Evolutionary conservation across 306 rosid species (phyloP), one percentile per base, ranked within the genome.

Genomic region (Herpetospermum pedunculosum): DNA sequence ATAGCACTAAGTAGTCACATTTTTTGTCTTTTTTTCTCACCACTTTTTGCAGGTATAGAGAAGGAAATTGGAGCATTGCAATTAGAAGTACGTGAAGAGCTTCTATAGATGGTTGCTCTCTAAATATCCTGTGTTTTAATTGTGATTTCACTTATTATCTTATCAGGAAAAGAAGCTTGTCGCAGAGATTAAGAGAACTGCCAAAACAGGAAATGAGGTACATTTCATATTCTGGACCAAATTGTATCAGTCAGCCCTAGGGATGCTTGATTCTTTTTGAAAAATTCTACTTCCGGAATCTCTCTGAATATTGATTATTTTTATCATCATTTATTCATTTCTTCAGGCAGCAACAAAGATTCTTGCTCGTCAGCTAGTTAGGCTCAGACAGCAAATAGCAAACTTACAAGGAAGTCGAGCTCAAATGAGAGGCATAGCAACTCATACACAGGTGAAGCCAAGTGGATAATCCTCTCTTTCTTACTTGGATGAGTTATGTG

Each of bases 361-460:
- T 80, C 95, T 95, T 68, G 99, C 99, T 70, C 91, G 97, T 73
- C 99, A 95, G 81, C 82, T 95, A 43, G 74, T 95, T 52, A 90
- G 99, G 86, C 97, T 95, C 67, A 84, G 96, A 87, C 97, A 92
- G 80, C 99, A 95, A 75, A 88, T 95, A 53, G 86, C 96, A 62
- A 95, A 95, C 78, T 92, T 95, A 78, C 99, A 92, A 80, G 96
- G 97, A 48, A 92, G 99, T 88, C 86, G 99, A 82, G 99, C 99
- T 87, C 99, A 95, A 82, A 89, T 95, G 96, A 89, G 97, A 87
- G 99, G 99, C 79, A 83, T 95, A 74, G 91, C 99, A 73, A 95
- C 96, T 84, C 99, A 95, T 76, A 95, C 99, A 1, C 97, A 95
- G 96, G 99, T 92, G 5, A 53, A 40, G 55, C 26, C 73, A 7